These are phyloP conservation scores for Mycena haematopus DNA, from an alignment of 768 basidiomycete species.

Conservation along the genomic window DNA sequence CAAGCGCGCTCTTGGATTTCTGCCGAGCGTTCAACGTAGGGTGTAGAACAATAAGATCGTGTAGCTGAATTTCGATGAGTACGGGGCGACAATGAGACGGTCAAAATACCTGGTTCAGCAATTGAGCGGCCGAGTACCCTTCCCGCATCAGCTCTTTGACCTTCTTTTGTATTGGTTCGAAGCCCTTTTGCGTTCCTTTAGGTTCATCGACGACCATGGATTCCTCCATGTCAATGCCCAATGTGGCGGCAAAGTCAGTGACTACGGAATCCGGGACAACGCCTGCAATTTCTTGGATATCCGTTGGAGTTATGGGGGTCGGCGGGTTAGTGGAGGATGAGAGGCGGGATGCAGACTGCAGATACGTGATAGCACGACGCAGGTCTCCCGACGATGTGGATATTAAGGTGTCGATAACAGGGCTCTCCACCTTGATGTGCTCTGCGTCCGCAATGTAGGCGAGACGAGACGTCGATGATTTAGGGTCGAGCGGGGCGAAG, in stretches of 20 bases:
- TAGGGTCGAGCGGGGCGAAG: constrained; percentile 88
- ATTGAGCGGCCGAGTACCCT: constrained; percentile 92
- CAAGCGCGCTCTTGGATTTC: constrained; percentile 81
- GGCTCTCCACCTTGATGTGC: constrained; percentile 58
- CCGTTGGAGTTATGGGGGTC: constrained; percentile 71
- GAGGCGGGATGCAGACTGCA: constrained; percentile 93
- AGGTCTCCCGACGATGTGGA: constrained; percentile 89
- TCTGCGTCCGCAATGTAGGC: constrained; percentile 83
- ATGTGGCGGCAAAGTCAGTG: constrained; percentile 64
- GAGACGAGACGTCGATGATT: constrained; percentile 77
- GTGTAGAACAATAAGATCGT: constrained; percentile 88
- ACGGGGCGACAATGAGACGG: constrained; percentile 30
- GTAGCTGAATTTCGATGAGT: constrained; percentile 60
- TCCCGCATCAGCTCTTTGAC: constrained; percentile 83
- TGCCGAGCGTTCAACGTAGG: constrained; percentile 79
- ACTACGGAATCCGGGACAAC: constrained; percentile 85
- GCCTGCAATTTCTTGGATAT: constrained; percentile 97
- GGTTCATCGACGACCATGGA: constrained; percentile 61
- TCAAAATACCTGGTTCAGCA: constrained; percentile 79
- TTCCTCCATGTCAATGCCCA: constrained; percentile 73
- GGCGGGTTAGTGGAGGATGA: constrained; percentile 77
- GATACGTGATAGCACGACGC: constrained; percentile 95
- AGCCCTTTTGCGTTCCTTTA: constrained; percentile 44
- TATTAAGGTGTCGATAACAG: constrained; percentile 78
- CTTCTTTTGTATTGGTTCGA: constrained; percentile 67